Base-by-base conservation (phyloP, 768 basidiomycete species). In the Boletus insuetus region DNA sequence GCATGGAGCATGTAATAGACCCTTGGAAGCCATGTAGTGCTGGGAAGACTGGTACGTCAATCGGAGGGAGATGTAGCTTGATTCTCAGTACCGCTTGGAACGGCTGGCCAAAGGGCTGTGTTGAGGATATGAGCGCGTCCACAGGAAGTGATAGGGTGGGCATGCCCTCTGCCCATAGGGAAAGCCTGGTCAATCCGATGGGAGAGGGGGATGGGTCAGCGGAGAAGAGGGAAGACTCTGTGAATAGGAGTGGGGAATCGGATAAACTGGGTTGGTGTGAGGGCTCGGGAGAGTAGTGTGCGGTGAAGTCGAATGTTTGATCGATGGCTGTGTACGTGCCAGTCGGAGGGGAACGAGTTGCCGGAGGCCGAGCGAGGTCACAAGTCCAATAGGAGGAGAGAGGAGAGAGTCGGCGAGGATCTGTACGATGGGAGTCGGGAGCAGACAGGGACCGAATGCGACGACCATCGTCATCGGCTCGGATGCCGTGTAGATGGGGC, bases 151-250 rank as follows among this genome's bases (percentile, higher is more conserved):
- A 72, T 51, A 84, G 77, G 17, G 83, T 77, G n/a, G 77, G 71
- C 83, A 89, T 86, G 55, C 87, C 86, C 60, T 87, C 84, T 22
- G 87, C 83, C 64, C 78, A 78, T 17, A 90, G 74, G 39, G 76
- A 78, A 53, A 89, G 67, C 44, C 39, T 45, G 14, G 70, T 69
- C 43, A 78, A 54, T 39, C 73, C 77, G 51, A 63, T 54, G 26
- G 67, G 69, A 56, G 57, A 70, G 68, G 67, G 75, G 64, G 62
- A 66, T 67, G 72, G 53, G 38, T 73, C 55, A 54, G 59, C 51
- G 54, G 69, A 48, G 56, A 69, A 66, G 13, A 70, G 41, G 29
- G 68, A 60, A 42, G 70, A 70, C 1, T 65, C 55, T 31, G 62
- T 56, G 51, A 64, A 64, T 34, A 59, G 17, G 49, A 71, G 69